Evolutionary conservation across 2,329 filamentous ascomycete genomes (phyloP), one percentile per base, ranked within the genome.

Genomic region (Dichotomopilus funicola): DNA sequence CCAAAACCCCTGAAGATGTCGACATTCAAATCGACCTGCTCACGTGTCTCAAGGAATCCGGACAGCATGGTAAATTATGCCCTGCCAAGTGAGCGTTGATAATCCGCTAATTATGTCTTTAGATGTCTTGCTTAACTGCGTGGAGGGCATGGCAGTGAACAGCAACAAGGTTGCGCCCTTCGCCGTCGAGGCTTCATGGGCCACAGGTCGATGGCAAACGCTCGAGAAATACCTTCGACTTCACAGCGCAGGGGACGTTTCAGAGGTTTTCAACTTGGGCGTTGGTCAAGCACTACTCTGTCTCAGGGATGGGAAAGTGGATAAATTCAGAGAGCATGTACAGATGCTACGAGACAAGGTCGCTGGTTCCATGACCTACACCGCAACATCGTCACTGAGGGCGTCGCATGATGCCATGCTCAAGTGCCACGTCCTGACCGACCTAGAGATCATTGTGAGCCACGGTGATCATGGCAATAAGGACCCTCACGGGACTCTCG

Each of bases 181-280:
- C 66, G 91, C 89, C 12, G 83, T 91, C 3, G 94, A 99, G 73
- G 91, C 94, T 19, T 87, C 91, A 9, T 99, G 94, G 91, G 86
- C 89, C 43, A 92, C 88, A 3, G 83, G 86, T 7, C 86, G 90
- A 70, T 95, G 91, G 87, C 75, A 84, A 51, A 86, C 83, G 5
- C 75, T 97, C 36, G 76, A 85, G 57, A 83, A 80, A 49, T 90
- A 91, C 64, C 75, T 87, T 5, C 67, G 70, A 13, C 71, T 76
- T 27, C 82, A 80, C 59, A 73, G 77, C 50, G 67, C 71, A 12
- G 76, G 81, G 40, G 75, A 78, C 36, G 66, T 65, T 41, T 74
- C 75, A 10, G 77, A 80, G 50, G 84, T 95, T 59, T 96, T 99
- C 72, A 91, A 95, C 64, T 79, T 95, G 48, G 87, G 86, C 6